phyloP scores from a whole-genome alignment of 225 moss, liverwort and hornwort species.

The Rhytidiadelphus loreus region DNA sequence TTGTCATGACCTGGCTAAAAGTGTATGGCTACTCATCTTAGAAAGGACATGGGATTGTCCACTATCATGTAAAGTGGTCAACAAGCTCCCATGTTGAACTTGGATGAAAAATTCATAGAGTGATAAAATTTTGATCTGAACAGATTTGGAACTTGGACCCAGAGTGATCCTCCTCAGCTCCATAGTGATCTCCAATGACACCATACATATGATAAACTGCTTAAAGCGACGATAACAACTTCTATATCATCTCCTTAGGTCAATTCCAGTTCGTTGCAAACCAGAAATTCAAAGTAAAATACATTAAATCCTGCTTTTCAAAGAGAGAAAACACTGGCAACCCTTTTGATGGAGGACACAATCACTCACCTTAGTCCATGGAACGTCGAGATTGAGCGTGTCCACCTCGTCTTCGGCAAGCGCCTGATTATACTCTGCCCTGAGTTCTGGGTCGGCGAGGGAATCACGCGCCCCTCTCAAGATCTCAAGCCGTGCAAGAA shows the following conservation, averaged over 20 bases:
- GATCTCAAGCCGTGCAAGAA: slow-evolving; percentile 69
- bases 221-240: background rate
- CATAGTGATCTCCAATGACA: background rate
- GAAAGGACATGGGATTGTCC: background rate
- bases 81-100: background rate
- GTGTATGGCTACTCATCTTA: background rate
- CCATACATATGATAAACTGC: background rate
- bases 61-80: background rate
- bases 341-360: background rate
- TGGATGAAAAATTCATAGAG: background rate
- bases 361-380: slow-evolving; percentile 72
- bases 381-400: slow-evolving; percentile 81
- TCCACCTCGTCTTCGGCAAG: slow-evolving; percentile 76
- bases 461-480: slow-evolving; percentile 82
- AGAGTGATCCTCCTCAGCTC: background rate
- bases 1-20: background rate
- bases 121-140: background rate
- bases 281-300: background rate
- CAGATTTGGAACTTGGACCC: background rate
- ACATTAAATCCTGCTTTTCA: background rate
- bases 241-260: background rate
- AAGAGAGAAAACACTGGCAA: background rate
- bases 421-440: slow-evolving; percentile 75
- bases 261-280: background rate
- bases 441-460: slow-evolving; percentile 60